Evolutionary conservation across 1,284 basidiomycete genomes (phyloP), one percentile per base, ranked within the genome.

Genomic region (Quambalaria eucalypti): DNA sequence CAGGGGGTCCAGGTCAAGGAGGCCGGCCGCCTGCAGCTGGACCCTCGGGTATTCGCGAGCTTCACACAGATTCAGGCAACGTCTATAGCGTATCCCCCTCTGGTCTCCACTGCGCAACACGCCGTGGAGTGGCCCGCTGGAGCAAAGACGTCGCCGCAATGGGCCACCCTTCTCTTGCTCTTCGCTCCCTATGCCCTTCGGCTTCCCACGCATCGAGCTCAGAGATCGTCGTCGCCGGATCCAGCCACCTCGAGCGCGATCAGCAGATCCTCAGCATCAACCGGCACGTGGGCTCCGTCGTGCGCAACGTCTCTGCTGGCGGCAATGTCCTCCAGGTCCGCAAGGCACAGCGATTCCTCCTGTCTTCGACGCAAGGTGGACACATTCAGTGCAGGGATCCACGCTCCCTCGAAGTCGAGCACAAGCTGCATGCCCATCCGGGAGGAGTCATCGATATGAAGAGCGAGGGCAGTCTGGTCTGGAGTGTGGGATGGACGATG

Each of bases 71-170:
- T 6, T 21, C 21, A 23, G 42, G 42, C 6, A 23, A 73, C 48
- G 65, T 79, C 54, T 67, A 76, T 31, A 69, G 69, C 44, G 64
- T 77, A 14, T 70, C 71, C 28, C 72, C 76, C 19, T 62, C 62
- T 8, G 65, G 64, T 48, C 61, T 79, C 55, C 76, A 78, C 62
- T 69, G 76, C 30, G 73, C 76, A 4, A 75, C 69, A 33, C 63
- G 78, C n/a, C 60, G 70, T 21, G 78, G 77, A 1, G 50, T 78
- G 23, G 64, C 68, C 1, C 65, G 70, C 28, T 79, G 78, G 78
- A 52, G 50, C 12, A 51, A 54, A 23, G 28, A 30, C 23, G 28
- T 52, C 26, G 31, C 36, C 5, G 52, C 26, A 31, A 46, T 44
- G 48, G 29, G 28, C 26, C 56, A 64, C 10, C 59, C 59, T n/a